Base-by-base conservation (phyloP, 768 basidiomycete genomes). In the Cystoderma amianthinum region DNA sequence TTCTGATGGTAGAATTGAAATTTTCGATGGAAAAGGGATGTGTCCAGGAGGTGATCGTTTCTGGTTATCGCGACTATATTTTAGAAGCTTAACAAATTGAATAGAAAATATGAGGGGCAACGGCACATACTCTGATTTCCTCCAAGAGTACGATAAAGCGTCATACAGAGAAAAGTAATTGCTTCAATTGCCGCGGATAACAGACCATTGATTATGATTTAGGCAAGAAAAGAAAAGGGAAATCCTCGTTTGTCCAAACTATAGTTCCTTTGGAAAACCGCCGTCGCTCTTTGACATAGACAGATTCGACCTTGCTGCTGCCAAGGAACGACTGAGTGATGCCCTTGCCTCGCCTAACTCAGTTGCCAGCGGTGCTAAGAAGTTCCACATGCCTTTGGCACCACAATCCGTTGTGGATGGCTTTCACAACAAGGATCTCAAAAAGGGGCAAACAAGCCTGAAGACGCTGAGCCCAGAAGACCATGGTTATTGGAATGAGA, bases 241-340 rank as follows among this genome's bases (percentile, higher is more conserved):
- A 44, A 53, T 63, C 15, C 47, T 63, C 24, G 42, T 52, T 13
- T 38, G 43, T 12, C 55, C 56, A 3, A 60, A 60, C 43, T 62
- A 62, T 44, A 50, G 48, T n/a, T 46, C 33, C 15, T 62, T 53
- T 36, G 46, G 53, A n/a, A n/a, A n/a, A n/a, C n/a, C n/a, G n/a
- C n/a, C n/a, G 33, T 38, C 52, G 7, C 41, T 54, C 20, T 49
- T 59, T 41, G 43, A 60, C 21, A 43, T 52, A 13, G 46, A 48
- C 10, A 20, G 15, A 9, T 61, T 60, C 44, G 59, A 58, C 41
- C 36, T 52, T 13, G 33, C 39, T 4, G 54, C 44, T 19, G 56
- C 59, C 4, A 43, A 41, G 36, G 49, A 44, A 18, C 43, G 59
- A 9, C 44, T 61, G n/a, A 20, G 44, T 2, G 47, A 47, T 5